Base-by-base conservation (phyloP, 441 rosid genomes). In the Gossypium schwendimanii region DNA sequence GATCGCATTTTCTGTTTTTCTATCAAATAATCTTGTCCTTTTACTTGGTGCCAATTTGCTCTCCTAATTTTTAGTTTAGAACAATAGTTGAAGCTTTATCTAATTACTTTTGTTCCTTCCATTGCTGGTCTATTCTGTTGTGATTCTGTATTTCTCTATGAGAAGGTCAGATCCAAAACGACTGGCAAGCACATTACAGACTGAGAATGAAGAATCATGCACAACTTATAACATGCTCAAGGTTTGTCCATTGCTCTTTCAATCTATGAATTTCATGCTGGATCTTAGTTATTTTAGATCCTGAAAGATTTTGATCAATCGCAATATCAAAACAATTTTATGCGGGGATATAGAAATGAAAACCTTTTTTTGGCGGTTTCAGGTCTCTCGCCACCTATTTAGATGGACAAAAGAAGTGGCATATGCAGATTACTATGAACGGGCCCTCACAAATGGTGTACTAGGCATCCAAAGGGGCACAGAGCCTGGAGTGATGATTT, bases 211-310 rank as follows among this genome's bases (percentile, higher is more conserved):
- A 75, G 99, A 95, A 80, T 95, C 96, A 21, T 91, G 98, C 80
- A 86, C 99, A 10, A 95, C 98, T 39, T 90, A 92, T 77, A 95
- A 95, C 83, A 93, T 92, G 98, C 86, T 95, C 63, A 92, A 91
- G 97, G 97, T 89, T 72, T 50, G 58, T 11, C 33, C 57, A 7
- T 47, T 55, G 4, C 44, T 71, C 65, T 26, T 39, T 28, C 3
- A 33, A 14, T 28, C 21, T 53, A 33, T n/a, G 64, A 69, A 33
- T 45, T 53, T 14, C 18, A 2, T 23, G 21, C 18, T 8, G 57
- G 20, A 41, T 20, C 69, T 44, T 21, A 41, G 18, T 44, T 5
- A 41, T 44, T 5, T 20, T 5, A 12, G n/a, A 18, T 36, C 49
- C 7, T 4, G 8, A 18, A 65, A 60, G 20, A 33, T 58, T 18